phyloP scores from a whole-genome alignment of 1,139 yeast genomes.

The Debaryomyces udenii region DNA sequence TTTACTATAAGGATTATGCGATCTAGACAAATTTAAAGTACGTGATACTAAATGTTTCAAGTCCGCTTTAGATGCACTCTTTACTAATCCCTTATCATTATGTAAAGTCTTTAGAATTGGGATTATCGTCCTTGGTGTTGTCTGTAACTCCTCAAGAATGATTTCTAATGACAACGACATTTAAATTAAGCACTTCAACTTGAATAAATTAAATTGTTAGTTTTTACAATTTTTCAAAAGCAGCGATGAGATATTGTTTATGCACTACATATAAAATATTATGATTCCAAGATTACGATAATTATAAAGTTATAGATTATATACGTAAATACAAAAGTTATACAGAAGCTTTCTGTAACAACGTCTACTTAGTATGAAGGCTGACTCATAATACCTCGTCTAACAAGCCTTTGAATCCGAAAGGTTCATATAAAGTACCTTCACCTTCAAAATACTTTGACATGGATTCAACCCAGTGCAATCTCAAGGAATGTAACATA shows the following conservation, averaged over 20 bases:
- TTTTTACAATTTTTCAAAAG: slow-evolving; percentile 6
- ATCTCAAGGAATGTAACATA: slow-evolving; percentile 80
- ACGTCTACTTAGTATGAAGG: too few relatives aligned
- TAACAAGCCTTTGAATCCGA: slow-evolving; percentile 52
- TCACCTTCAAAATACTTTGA: slow-evolving; percentile 85
- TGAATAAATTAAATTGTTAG: background rate
- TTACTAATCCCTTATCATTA: slow-evolving; percentile 34
- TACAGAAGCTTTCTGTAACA: too few relatives aligned
- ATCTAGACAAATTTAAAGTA: slow-evolving; percentile 53
- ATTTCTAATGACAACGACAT: slow-evolving; percentile 41
- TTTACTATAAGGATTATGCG: slow-evolving; percentile 50
- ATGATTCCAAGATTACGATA: too few relatives aligned
- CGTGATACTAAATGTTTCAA: slow-evolving; percentile 59
- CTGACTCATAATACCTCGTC: slow-evolving; percentile 26
- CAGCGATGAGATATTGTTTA: slow-evolving; percentile 8
- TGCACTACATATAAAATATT: slow-evolving; percentile 1
- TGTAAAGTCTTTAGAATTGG: slow-evolving; percentile 38
- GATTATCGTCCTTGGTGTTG: slow-evolving; percentile 36
- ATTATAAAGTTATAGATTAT: too few relatives aligned
- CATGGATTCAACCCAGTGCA: slow-evolving; percentile 90
- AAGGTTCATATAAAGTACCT: slow-evolving; percentile 72
- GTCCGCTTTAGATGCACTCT: slow-evolving; percentile 52
- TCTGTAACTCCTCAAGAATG: slow-evolving; percentile 39
- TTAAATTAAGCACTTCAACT: background rate
- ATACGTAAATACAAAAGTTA: too few relatives aligned